These are phyloP conservation scores for Pythium periplocum DNA, from an alignment of 352 stramenopile genomes.

Conservation along the genomic window DNA sequence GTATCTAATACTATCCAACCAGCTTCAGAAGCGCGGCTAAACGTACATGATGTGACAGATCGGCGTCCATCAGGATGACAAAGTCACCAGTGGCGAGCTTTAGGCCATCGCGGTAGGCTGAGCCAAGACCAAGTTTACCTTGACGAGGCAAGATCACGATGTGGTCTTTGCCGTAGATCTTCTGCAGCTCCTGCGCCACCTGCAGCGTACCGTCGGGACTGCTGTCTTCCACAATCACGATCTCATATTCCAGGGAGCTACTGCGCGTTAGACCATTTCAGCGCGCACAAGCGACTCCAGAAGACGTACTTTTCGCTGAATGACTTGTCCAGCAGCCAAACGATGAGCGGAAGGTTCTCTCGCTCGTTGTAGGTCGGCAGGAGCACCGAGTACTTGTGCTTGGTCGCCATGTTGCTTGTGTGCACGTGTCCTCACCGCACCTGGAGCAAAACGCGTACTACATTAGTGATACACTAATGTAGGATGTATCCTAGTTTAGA, in stretches of 20 bases:
- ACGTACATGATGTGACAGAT: constrained; percentile 95
- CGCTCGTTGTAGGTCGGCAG: constrained; percentile 98
- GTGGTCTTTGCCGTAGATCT: constrained; percentile 87
- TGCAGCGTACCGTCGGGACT: constrained; percentile 95
- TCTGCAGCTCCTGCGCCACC: constrained; percentile 89
- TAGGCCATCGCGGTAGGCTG: constrained; percentile 95
- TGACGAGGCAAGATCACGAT: constrained; percentile 92
- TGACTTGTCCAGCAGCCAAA: constrained; percentile 95
- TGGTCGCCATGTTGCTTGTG: constrained; percentile 2
- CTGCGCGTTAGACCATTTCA: background rate
- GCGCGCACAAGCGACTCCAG: background rate
- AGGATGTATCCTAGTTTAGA: too few relatives aligned
- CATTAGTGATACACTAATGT: background rate
- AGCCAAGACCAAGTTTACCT: constrained; percentile 95
- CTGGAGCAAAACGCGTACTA: background rate
- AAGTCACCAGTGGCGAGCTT: constrained; percentile 89
- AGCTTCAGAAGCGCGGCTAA: background rate
- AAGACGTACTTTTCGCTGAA: constrained; percentile 82
- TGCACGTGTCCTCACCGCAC: too few relatives aligned
- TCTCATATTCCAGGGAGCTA: constrained; percentile 91
- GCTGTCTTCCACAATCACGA: constrained; percentile 98
- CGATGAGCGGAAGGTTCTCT: constrained; percentile 97
- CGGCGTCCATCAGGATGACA: constrained; percentile 98
- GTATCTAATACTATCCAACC: too few relatives aligned
- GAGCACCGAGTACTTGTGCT: constrained; percentile 92